phyloP scores from a whole-genome alignment of 352 stramenopile species.

The Salisapilia sapeloensis region DNA sequence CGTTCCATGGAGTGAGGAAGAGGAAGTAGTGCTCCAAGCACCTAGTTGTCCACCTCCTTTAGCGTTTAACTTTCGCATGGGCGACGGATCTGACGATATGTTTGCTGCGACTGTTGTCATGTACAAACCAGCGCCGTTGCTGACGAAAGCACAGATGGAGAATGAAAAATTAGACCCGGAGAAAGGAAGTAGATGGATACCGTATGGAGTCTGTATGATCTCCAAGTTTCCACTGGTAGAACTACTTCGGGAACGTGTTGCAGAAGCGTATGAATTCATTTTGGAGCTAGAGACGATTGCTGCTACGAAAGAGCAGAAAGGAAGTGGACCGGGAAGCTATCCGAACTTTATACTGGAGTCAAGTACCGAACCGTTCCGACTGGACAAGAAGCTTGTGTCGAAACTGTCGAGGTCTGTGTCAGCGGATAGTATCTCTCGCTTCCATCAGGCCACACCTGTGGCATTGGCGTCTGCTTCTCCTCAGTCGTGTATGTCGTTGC shows the following conservation, averaged over 20 bases:
- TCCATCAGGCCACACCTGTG: conserved; percentile 14
- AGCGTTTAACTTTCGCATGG: conserved; percentile 66
- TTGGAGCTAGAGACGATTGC: conserved; percentile 47
- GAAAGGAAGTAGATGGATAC: conserved; percentile 36
- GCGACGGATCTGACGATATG: conserved; percentile 54
- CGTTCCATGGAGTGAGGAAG: conserved; percentile 33
- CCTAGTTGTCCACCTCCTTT: conserved; percentile 30
- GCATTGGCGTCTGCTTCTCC: conserved; percentile 5
- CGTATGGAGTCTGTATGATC: conserved; percentile 62
- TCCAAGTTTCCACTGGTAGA: conserved; percentile 75
- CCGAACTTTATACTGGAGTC: no score
- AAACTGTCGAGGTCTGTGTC: conserved; percentile 57
- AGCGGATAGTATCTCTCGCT: conserved; percentile 39
- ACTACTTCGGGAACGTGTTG: conserved; percentile 56
- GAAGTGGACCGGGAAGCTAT: conserved; percentile 2
- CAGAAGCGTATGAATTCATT: conserved; percentile 70
- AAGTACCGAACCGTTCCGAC: conserved; percentile 15
- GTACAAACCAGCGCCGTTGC: conserved; percentile 50
- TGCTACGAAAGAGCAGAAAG: conserved; percentile 6
- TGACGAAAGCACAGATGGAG: conserved; percentile 40
- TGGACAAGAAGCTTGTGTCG: conserved; percentile 65
- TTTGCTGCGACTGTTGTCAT: conserved; percentile 66
- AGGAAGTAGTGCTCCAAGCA: conserved; percentile 19
- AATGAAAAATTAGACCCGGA: conserved; percentile 27
- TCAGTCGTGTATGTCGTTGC: conserved; percentile 1